Conservation (phyloP, 2,329 filamentous ascomycete genomes). For the Cordyceps fumosorosea region DNA sequence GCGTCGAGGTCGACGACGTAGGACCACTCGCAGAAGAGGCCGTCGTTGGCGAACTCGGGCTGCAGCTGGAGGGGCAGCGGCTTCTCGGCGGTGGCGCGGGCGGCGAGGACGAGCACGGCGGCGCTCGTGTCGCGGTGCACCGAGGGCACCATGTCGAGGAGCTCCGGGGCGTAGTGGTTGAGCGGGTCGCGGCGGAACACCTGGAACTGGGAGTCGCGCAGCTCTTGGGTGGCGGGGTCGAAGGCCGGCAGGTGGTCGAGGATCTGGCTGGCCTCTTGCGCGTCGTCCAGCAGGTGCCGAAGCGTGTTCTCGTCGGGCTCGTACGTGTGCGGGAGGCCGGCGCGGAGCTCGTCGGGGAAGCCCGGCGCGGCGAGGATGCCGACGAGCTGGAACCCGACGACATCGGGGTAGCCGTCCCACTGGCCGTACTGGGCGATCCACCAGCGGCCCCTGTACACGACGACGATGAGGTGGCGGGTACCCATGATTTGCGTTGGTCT, state of each 20-base stretch:
- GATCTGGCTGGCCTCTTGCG: neutral
- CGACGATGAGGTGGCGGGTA: slow-evolving; percentile 12
- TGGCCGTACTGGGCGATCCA: slow-evolving; percentile 8
- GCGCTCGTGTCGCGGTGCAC: neutral
- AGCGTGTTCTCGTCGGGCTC: neutral
- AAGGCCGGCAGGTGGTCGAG: neutral
- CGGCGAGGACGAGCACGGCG: slow-evolving; percentile 4
- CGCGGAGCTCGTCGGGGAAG: neutral
- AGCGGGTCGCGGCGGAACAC: neutral
- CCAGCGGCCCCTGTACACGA: slow-evolving; percentile 5
- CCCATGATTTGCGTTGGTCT: neutral
- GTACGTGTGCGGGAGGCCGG: slow-evolving; percentile 9
- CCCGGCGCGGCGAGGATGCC: neutral
- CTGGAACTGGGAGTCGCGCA: neutral
- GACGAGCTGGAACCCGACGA: neutral
- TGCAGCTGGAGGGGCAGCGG: neutral
- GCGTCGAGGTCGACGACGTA: slow-evolving; percentile 9
- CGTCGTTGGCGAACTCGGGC: slow-evolving; percentile 7
- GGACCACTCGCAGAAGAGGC: slow-evolving; percentile 4
- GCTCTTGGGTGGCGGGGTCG: neutral
- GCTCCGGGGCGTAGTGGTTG: neutral
- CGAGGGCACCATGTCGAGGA: slow-evolving; percentile 6
- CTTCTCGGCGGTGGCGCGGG: neutral
- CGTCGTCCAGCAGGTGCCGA: neutral
- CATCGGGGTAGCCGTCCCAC: slow-evolving; percentile 6